Percentiles rank a stretch among this genome's conserved stretches.
phyloP scores from a whole-genome alignment of 169 alveolate species.

The Eimeria maxima region DNA sequence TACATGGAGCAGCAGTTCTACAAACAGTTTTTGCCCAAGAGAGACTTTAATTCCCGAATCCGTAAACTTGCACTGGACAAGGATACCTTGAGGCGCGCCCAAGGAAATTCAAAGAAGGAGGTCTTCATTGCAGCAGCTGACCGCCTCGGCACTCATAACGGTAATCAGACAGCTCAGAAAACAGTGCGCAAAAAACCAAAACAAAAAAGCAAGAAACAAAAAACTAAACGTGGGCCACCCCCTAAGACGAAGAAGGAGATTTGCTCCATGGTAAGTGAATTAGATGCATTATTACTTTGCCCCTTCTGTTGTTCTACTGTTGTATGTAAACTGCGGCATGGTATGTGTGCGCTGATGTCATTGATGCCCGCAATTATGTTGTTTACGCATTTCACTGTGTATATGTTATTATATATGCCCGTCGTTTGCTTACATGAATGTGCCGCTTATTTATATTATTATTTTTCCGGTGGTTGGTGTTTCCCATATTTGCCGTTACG shows the following conservation, averaged over 20 bases:
- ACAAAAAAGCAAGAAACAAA: too few relatives aligned
- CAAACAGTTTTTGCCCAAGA: constrained; percentile 61
- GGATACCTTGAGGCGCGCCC: background rate
- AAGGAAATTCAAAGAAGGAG: background rate
- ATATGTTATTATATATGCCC: background rate
- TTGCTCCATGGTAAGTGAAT: constrained; percentile 8
- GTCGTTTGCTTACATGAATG: background rate
- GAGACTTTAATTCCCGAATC: constrained; percentile 1
- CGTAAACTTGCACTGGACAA: constrained; percentile 26
- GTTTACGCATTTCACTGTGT: background rate
- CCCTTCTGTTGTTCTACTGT: too few relatives aligned
- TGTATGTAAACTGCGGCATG: background rate
- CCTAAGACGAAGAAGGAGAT: background rate
- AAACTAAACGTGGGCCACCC: background rate
- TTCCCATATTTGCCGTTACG: too few relatives aligned
- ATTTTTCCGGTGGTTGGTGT: background rate
- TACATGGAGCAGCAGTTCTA: constrained; percentile 76
- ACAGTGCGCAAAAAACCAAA: background rate
- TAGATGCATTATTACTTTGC: background rate
- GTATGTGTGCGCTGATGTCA: background rate
- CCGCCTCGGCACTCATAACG: background rate
- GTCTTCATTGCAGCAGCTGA: background rate
- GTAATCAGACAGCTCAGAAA: background rate
- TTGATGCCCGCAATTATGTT: background rate
- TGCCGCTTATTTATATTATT: background rate